Evolutionary conservation across 1,284 basidiomycete species (phyloP).

Genomic region (Ceratobasidium sp.): DNA sequence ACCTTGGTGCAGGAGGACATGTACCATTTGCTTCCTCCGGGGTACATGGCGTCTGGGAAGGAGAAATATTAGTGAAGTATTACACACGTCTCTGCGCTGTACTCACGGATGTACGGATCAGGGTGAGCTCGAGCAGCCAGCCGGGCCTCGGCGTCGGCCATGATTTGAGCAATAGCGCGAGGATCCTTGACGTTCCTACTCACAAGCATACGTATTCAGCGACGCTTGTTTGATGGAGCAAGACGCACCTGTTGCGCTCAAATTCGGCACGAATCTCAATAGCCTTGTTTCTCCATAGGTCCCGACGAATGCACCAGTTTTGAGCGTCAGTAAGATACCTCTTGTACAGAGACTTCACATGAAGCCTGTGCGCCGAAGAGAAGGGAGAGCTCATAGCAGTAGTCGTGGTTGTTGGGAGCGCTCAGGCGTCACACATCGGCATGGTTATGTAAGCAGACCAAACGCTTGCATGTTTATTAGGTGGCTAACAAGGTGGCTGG

Average conservation of each 20-base stretch:
- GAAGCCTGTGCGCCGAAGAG: conserved; percentile 77
- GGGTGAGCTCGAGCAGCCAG: conserved; percentile 77
- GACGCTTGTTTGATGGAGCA: neutral
- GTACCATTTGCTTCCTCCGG: conserved; percentile 89
- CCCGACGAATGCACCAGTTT: conserved; percentile 86
- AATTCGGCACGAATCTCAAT: conserved; percentile 89
- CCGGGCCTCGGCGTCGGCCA: conserved; percentile 81
- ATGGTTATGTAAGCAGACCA: conserved; percentile 6
- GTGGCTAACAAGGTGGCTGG: conserved; percentile 32
- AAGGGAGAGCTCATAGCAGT: conserved; percentile 59
- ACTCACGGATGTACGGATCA: conserved; percentile 89
- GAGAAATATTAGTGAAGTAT: conserved; percentile 11
- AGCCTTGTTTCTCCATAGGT: conserved; percentile 84
- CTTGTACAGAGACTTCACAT: conserved; percentile 92
- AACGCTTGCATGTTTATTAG: conserved; percentile 5
- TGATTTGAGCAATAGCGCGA: conserved; percentile 77
- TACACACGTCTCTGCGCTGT: neutral
- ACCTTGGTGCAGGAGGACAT: conserved; percentile 48
- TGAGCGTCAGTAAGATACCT: conserved; percentile 84
- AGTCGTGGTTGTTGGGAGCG: conserved; percentile 35
- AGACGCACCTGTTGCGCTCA: conserved; percentile 82
- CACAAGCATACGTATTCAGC: neutral
- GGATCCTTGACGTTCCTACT: conserved; percentile 86
- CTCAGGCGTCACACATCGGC: neutral
- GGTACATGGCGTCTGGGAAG: conserved; percentile 69